These are phyloP conservation scores for Mortierella alpina DNA, from an alignment of 192 early-diverging fungal genomes.

Conservation along the genomic window DNA sequence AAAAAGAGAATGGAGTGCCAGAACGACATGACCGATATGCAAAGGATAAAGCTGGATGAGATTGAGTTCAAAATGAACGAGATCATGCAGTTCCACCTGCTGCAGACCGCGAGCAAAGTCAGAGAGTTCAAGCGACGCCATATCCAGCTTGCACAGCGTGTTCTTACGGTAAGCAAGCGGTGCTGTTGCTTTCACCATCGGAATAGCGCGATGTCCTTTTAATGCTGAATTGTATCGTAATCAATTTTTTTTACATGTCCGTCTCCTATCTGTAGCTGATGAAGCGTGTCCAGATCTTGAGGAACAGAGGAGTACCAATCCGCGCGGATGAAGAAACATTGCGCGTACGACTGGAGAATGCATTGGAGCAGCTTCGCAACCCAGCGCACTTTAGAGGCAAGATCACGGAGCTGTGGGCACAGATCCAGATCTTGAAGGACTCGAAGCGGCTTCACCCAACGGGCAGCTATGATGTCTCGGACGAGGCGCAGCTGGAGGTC, in stretches of 20 bases:
- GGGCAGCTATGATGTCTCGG: conserved; percentile 63
- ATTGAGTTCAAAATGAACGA: conserved; percentile 30
- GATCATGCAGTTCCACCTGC: conserved; percentile 63
- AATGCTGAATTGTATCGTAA: not conserved
- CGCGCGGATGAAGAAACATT: conserved; percentile 87
- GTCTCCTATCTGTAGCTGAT: conserved; percentile 72
- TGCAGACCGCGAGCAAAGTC: conserved; percentile 78
- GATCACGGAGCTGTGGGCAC: conserved; percentile 86
- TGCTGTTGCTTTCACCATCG: not conserved
- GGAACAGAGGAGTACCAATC: conserved; percentile 84
- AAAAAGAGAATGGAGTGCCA: conserved; percentile 88
- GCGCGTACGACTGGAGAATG: conserved; percentile 75
- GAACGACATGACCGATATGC: conserved; percentile 71
- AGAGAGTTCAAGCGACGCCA: conserved; percentile 85
- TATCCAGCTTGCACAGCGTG: conserved; percentile 76
- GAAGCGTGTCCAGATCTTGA: conserved; percentile 86
- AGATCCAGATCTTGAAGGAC: conserved; percentile 78
- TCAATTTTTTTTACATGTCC: not conserved
- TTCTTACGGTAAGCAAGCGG: conserved; percentile 67
- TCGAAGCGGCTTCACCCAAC: conserved; percentile 52
- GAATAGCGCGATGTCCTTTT: not conserved
- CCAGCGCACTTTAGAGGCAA: conserved; percentile 86
- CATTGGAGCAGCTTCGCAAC: conserved; percentile 78
- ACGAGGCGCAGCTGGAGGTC: conserved; percentile 66
- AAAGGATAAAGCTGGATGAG: conserved; percentile 78